These are phyloP conservation scores for Thielaviopsis euricoi DNA, from an alignment of 2,329 filamentous ascomycete genomes.

Conservation along the genomic window DNA sequence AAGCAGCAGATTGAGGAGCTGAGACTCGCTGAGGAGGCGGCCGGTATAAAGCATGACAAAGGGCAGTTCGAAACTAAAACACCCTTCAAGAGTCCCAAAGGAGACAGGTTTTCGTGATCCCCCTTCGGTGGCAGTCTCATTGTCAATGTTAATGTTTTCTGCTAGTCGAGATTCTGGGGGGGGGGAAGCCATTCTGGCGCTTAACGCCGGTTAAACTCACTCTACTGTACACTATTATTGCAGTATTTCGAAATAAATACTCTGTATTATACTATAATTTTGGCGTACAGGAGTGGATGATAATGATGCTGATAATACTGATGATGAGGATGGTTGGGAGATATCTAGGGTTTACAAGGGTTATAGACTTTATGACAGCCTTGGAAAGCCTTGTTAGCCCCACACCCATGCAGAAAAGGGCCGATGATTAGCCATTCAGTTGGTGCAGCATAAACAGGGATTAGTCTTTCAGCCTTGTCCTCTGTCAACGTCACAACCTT, in stretches of 20 bases:
- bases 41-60: conserved; percentile 20
- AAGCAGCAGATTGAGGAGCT: conserved; percentile 31
- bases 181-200: background rate
- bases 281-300: background rate
- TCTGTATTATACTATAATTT: background rate
- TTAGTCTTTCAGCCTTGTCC: background rate
- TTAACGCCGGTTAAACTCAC: background rate
- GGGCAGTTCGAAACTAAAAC: conserved; percentile 57
- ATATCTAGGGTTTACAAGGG: background rate
- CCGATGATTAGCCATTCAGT: background rate
- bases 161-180: background rate
- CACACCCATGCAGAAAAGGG: background rate
- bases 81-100: conserved; percentile 64
- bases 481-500: background rate
- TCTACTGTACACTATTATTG: background rate
- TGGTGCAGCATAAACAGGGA: background rate
- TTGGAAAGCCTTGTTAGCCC: background rate
- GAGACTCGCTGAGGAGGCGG: conserved; percentile 1
- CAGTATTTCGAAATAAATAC: background rate
- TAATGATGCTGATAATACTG: too few species aligned
- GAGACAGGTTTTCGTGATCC: conserved; percentile 63
- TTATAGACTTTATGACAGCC: background rate
- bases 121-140: background rate
- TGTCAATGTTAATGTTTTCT: background rate
- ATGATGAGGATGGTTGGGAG: too few species aligned